Evolutionary conservation across 331 rosid genomes (phyloP).

Genomic region (Quercus phellos): DNA sequence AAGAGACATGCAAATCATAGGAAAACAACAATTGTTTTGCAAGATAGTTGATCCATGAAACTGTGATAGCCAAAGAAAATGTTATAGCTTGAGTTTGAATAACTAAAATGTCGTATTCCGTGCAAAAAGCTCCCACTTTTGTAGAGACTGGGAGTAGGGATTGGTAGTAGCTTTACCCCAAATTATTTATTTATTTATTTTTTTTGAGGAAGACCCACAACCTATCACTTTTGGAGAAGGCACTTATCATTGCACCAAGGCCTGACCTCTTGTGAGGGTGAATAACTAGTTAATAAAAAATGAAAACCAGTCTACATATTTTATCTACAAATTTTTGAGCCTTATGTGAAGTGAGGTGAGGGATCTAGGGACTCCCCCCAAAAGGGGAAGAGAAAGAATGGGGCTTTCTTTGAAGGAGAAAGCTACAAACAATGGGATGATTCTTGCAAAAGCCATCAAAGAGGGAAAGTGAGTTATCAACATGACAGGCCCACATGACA

Average conservation of each 20-base stretch:
- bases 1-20: conserved; percentile 5
- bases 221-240: no score
- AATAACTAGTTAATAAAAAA: neutral
- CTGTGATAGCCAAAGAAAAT: neutral
- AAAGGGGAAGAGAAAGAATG: neutral
- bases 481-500: neutral
- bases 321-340: neutral
- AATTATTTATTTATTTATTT: no score
- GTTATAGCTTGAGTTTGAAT: neutral
- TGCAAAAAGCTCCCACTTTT: no score
- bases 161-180: no score
- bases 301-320: neutral
- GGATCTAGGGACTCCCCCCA: neutral
- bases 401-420: neutral
- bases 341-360: neutral
- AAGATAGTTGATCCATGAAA: neutral
- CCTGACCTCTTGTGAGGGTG: neutral
- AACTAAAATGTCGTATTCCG: neutral
- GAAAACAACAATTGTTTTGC: neutral
- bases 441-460: neutral
- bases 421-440: neutral
- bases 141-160: no score
- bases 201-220: no score
- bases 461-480: neutral
- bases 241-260: no score